These are phyloP conservation scores for Flueggea neowawraea DNA, from an alignment of 441 rosid species.

Conservation along the genomic window DNA sequence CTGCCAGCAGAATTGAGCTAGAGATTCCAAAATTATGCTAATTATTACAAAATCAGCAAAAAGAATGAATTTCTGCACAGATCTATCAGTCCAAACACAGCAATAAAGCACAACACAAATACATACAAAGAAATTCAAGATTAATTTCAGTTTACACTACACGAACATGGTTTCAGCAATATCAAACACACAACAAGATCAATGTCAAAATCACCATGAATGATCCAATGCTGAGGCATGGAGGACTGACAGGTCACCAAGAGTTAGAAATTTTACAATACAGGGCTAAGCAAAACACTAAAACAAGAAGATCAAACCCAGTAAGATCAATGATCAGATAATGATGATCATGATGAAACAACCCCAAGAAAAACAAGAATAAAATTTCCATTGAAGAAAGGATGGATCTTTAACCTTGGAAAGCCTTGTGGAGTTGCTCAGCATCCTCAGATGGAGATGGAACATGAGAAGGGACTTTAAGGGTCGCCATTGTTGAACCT, in stretches of 20 bases:
- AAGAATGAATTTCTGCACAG: background rate
- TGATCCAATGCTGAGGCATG: too few relatives aligned
- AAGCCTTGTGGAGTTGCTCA: slow-evolving; percentile 91
- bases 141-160: background rate
- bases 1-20: background rate
- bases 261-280: background rate
- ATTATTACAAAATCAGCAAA: background rate
- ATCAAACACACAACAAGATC: background rate
- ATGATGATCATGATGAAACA: background rate
- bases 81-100: background rate
- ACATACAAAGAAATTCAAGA: too few relatives aligned
- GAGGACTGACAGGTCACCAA: background rate
- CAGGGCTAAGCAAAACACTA: background rate
- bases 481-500: slow-evolving; percentile 47
- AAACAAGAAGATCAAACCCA: background rate
- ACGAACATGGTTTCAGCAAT: background rate
- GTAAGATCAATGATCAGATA: background rate
- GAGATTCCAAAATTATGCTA: background rate
- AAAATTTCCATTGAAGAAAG: background rate
- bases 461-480: slow-evolving; percentile 52
- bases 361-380: background rate
- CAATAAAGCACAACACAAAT: background rate
- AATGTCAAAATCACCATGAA: background rate
- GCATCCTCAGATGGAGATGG: slow-evolving; percentile 86
- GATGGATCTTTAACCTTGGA: slow-evolving; percentile 38